Conservation (phyloP, 441 rosid genomes). For the Croton laevigatus region DNA sequence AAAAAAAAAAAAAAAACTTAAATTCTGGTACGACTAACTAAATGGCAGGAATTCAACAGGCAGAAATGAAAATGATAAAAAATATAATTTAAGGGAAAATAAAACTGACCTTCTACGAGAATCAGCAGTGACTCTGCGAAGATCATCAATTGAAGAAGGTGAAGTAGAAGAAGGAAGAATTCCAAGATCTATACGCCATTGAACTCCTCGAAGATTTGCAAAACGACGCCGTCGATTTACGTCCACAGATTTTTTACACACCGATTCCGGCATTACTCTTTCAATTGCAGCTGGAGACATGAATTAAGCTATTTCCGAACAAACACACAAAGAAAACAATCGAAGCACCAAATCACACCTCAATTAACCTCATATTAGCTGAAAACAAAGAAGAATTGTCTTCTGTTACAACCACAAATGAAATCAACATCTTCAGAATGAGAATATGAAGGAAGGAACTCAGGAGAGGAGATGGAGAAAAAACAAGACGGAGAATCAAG, state of each 20-base stretch:
- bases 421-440: neutral
- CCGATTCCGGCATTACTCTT: slow-evolving; percentile 25
- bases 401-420: neutral
- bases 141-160: slow-evolving; percentile 61
- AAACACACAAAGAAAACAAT: neutral
- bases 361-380: neutral
- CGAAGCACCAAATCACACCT: slow-evolving; percentile 5
- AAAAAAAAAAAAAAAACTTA: neutral
- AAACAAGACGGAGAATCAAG: neutral
- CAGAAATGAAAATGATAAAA: neutral
- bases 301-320: neutral
- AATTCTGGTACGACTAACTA: neutral
- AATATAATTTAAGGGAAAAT: neutral
- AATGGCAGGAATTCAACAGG: neutral
- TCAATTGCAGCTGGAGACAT: slow-evolving; percentile 40
- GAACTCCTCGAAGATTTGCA: slow-evolving; percentile 64
- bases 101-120: slow-evolving; percentile 69
- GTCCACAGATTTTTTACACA: slow-evolving; percentile 23
- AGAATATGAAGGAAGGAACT: neutral
- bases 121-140: slow-evolving; percentile 84
- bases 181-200: slow-evolving; percentile 88
- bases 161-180: slow-evolving; percentile 55
- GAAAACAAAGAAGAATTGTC: neutral
- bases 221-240: slow-evolving; percentile 37
- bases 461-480: neutral